These are phyloP conservation scores for Sarocladium strictum DNA, from an alignment of 2,329 filamentous ascomycete species.

Conservation along the genomic window DNA sequence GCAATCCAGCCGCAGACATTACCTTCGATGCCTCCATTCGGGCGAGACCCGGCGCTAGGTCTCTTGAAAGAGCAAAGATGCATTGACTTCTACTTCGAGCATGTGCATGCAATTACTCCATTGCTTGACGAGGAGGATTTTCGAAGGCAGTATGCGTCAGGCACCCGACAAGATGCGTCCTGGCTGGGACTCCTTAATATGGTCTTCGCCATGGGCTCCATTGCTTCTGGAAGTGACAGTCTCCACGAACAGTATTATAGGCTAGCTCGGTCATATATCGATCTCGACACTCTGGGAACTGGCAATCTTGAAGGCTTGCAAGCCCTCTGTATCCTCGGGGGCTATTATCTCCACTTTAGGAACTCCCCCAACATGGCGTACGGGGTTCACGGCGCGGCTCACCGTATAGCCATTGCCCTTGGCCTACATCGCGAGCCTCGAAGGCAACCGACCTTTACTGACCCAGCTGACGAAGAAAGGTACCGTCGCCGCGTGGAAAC, in stretches of 20 bases:
- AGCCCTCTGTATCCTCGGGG: constrained; percentile 64
- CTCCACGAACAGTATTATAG: constrained; percentile 52
- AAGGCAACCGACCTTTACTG: constrained; percentile 17
- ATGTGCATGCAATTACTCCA: constrained; percentile 54
- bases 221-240: constrained; percentile 50
- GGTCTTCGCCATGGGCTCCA: constrained; percentile 55
- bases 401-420: constrained; percentile 69
- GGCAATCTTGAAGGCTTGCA: constrained; percentile 70
- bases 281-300: constrained; percentile 47
- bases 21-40: constrained; percentile 27
- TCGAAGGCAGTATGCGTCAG: constrained; percentile 46
- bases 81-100: constrained; percentile 56
- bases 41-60: constrained; percentile 36
- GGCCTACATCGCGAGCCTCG: constrained; percentile 60
- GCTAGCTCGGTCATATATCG: constrained; percentile 46
- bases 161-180: constrained; percentile 45
- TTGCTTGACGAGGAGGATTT: constrained; percentile 55
- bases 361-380: constrained; percentile 74
- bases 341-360: constrained; percentile 73
- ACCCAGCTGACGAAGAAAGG: constrained; percentile 38
- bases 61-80: constrained; percentile 29
- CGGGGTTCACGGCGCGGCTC: constrained; percentile 62
- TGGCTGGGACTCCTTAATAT: constrained; percentile 59
- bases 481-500: constrained; percentile 37
- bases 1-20: constrained; percentile 20